Evolutionary conservation across 495 filamentous ascomycete genomes (phyloP), one percentile per base, ranked within the genome.

Genomic region (Talaromyces stipitatus): DNA sequence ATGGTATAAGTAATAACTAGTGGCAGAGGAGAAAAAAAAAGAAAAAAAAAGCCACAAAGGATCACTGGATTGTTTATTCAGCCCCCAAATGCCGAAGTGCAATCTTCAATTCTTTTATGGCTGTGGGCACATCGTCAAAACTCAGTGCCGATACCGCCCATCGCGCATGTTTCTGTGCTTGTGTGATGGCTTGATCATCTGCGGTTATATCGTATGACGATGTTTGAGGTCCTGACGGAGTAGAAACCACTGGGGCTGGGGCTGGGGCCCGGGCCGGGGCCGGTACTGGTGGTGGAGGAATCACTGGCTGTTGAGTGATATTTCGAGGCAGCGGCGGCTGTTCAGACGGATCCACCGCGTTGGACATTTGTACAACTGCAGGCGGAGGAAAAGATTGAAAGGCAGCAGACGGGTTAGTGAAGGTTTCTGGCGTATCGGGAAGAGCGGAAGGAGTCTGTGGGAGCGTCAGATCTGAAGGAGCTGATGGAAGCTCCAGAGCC

Each of bases 121-220:
- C 94, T 1, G 95, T 98, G 23, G 85, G 74, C 9, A 96, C 87
- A 72, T 98, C 94, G 64, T 98, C 94, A 69, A 97, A 98, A 66
- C 95, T 94, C 53, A 98, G 72, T 4, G 94, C 94, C 20, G 94
- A 97, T 29, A 97, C 92, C 0, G 94, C 95, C 92, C 92, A 98
- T 64, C 87, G 90, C 0, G 94, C 92, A 74, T 96, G 94, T 63
- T 97, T 98, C 67, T 96, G 91, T 9, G 94, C 94, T 58, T 82
- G 78, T 2, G 80, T 64, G 28, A 96, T 88, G 3, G 88, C 76
- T 59, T 83, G 77, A 64, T 96, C 91, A 66, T 97, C 91, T 0
- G 78, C 68, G 7, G 64, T 41, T 2, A 51, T 4, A 28, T 30
- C 27, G 30, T 51, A 51, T 4, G 10, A 8, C 8, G 48, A 28